phyloP scores from a whole-genome alignment of 331 rosid species.

The Quercus tomentella region DNA sequence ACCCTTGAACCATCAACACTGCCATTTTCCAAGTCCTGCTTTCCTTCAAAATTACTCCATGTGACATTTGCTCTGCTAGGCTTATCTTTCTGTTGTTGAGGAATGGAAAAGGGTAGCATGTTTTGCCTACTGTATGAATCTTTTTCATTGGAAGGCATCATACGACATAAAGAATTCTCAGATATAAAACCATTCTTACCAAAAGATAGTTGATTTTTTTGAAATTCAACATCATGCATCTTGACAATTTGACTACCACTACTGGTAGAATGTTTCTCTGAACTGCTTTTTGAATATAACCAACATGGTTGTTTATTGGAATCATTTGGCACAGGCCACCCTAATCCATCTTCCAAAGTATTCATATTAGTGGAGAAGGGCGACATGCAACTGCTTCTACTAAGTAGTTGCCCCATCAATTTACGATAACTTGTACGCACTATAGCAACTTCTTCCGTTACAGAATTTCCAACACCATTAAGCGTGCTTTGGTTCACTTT shows the following conservation, averaged over 20 bases:
- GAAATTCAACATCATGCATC: background rate
- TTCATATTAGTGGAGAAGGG: conserved; percentile 23
- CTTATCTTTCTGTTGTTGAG: background rate
- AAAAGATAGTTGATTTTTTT: background rate
- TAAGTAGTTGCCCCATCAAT: conserved; percentile 31
- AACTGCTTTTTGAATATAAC: background rate
- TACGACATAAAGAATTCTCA: background rate
- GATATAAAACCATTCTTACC: background rate
- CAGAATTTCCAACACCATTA: conserved; percentile 39
- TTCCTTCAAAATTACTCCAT: background rate
- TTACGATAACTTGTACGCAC: conserved; percentile 38
- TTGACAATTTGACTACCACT: background rate
- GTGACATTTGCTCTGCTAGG: background rate
- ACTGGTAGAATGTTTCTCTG: background rate
- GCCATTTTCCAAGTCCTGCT: background rate
- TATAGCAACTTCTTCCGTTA: conserved; percentile 39
- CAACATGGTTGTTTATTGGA: background rate
- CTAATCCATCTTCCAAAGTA: background rate
- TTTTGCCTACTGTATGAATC: background rate
- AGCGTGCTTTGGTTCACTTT: conserved; percentile 38
- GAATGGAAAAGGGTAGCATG: background rate
- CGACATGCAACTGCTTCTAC: conserved; percentile 7
- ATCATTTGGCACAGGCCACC: background rate
- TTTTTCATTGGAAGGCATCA: background rate
- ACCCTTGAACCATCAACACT: background rate